A percentile compares a stretch with the other conserved stretches of the same genome.
These are phyloP conservation scores for Malassezia cuniculi DNA, from an alignment of 1,284 basidiomycete species.

Conservation along the genomic window DNA sequence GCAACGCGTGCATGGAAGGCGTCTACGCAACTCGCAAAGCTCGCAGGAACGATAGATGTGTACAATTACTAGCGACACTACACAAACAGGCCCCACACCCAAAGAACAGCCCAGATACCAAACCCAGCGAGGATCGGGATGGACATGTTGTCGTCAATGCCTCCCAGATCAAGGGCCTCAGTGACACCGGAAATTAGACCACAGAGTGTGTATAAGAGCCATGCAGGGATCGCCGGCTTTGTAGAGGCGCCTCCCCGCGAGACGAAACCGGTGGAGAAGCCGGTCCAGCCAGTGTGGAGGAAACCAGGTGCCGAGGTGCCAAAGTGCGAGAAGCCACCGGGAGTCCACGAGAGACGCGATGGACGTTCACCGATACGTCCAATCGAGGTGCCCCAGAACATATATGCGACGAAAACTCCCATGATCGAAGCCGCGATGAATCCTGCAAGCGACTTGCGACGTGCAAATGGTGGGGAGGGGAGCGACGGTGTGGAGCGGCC, in stretches of 20 bases:
- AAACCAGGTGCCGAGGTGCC: conserved; percentile 24
- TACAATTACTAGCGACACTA: neutral
- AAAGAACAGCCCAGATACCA: conserved; percentile 53
- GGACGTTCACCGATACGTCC: conserved; percentile 23
- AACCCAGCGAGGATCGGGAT: conserved; percentile 79
- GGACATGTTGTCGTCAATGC: conserved; percentile 81
- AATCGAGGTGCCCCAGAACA: conserved; percentile 58
- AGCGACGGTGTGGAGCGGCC: conserved; percentile 65
- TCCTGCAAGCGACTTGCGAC: conserved; percentile 75
- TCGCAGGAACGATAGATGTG: neutral
- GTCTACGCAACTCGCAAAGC: too few relatives aligned
- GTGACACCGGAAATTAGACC: conserved; percentile 45
- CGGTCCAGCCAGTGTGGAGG: conserved; percentile 24
- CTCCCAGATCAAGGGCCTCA: conserved; percentile 59
- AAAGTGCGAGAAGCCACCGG: conserved; percentile 14
- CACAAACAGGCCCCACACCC: conserved; percentile 23
- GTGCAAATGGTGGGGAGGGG: conserved; percentile 62
- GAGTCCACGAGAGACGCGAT: conserved; percentile 31
- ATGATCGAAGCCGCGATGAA: conserved; percentile 71
- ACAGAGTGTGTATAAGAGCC: conserved; percentile 20
- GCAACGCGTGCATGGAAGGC: conserved; percentile 10
- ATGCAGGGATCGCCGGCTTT: conserved; percentile 27
- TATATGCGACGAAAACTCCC: conserved; percentile 59
- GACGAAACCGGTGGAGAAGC: conserved; percentile 18
- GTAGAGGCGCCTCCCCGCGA: conserved; percentile 14